phyloP scores from a whole-genome alignment of 2,329 filamentous ascomycete species.

The Clarireedia sp. region DNA sequence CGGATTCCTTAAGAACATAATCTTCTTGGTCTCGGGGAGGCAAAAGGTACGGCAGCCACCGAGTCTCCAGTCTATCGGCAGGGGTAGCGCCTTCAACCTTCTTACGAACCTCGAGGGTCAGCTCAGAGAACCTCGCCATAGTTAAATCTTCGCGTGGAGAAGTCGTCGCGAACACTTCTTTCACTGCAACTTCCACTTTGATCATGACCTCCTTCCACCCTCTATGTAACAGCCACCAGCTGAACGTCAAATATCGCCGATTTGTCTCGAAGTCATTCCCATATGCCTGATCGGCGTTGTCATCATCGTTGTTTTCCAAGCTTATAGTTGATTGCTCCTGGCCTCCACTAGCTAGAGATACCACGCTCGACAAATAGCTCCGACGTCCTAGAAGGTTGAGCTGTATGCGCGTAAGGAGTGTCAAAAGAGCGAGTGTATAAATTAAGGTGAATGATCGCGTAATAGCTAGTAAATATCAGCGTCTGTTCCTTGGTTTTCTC shows the following conservation, averaged over 20 bases:
- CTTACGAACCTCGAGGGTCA: conserved; percentile 77
- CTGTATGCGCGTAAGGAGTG: conserved; percentile 88
- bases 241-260: conserved; percentile 87
- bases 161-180: conserved; percentile 79
- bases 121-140: conserved; percentile 68
- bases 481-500: not conserved
- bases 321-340: conserved; percentile 68
- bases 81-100: conserved; percentile 71
- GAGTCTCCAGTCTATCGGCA: conserved; percentile 46
- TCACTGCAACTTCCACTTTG: conserved; percentile 77
- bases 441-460: conserved; percentile 85
- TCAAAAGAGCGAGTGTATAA: conserved; percentile 83
- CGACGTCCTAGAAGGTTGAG: conserved; percentile 92
- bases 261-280: conserved; percentile 96
- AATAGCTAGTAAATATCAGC: conserved; percentile 52
- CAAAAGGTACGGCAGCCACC: conserved; percentile 77
- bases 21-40: conserved; percentile 73
- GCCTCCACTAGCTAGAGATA: conserved; percentile 74
- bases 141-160: conserved; percentile 85
- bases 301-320: conserved; percentile 89
- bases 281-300: conserved; percentile 71
- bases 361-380: conserved; percentile 92
- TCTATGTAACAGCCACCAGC: conserved; percentile 92
- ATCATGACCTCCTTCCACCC: conserved; percentile 79
- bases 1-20: conserved; percentile 77